phyloP scores from a whole-genome alignment of 163 green algal species.

The Chlamydomonas reinhardtii region DNA sequence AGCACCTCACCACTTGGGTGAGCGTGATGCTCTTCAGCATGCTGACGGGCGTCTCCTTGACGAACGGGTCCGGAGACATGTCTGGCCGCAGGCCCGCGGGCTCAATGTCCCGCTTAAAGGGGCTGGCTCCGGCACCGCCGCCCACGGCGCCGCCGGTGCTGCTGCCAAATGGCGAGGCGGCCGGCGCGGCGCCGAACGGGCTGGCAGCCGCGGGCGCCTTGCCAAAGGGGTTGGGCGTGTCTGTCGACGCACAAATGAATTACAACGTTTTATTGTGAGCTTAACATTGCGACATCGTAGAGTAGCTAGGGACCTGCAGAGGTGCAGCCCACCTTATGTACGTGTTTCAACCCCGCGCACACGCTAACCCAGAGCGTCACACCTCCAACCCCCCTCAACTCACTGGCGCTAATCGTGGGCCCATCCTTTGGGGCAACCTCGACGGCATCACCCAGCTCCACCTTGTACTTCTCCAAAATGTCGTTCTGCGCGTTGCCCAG shows the following conservation, averaged over 20 bases:
- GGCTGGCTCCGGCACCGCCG: background rate
- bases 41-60: conserved; percentile 60
- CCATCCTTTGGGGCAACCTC: background rate
- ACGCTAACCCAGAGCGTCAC: background rate
- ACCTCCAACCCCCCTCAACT: background rate
- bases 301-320: too few species aligned
- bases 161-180: conserved; percentile 53
- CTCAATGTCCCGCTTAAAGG: conserved; percentile 56
- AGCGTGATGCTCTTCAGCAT: conserved; percentile 82
- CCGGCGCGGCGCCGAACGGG: conserved; percentile 43
- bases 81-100: conserved; percentile 72
- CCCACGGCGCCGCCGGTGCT: background rate
- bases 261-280: too few species aligned
- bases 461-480: conserved; percentile 74
- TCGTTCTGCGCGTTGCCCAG: conserved; percentile 69
- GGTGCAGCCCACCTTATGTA: too few species aligned
- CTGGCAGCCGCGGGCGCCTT: background rate
- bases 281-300: too few species aligned
- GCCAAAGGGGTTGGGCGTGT: conserved; percentile 47
- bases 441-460: conserved; percentile 75
- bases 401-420: conserved; percentile 24
- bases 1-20: conserved; percentile 77
- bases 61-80: conserved; percentile 76
- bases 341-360: too few species aligned
- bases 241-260: background rate